A percentile compares a stretch with the other conserved stretches of the same genome.
phyloP scores from a whole-genome alignment of 2,329 filamentous ascomycete species.

The Xylaria sp. region DNA sequence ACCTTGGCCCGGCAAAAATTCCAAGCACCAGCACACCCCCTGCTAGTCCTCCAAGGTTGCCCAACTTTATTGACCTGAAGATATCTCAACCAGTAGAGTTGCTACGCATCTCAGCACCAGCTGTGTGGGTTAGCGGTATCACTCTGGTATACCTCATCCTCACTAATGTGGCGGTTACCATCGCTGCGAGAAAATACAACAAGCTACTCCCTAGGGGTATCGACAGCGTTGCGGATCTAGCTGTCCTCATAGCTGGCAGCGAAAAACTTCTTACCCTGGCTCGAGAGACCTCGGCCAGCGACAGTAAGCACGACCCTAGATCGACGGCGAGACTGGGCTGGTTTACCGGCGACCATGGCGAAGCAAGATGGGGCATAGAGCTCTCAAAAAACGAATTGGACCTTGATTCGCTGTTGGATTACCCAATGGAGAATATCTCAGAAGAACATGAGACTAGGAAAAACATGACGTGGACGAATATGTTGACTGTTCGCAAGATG shows the following conservation, averaged over 20 bases:
- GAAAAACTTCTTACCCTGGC: neutral
- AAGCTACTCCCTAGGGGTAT: slow-evolving; percentile 3
- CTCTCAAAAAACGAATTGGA: no score
- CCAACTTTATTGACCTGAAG: no score
- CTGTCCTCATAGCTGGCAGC: slow-evolving; percentile 24
- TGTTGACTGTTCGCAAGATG: no score
- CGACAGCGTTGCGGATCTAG: slow-evolving; percentile 24
- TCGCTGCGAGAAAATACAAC: slow-evolving; percentile 18
- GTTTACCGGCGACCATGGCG: neutral
- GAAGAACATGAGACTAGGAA: no score
- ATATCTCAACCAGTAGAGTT: slow-evolving; percentile 26
- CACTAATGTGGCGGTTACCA: neutral
- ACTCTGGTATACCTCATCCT: slow-evolving; percentile 26
- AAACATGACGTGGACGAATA: no score
- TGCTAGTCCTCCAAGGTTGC: no score
- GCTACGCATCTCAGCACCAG: slow-evolving; percentile 22
- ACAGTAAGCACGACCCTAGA: neutral
- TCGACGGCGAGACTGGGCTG: neutral
- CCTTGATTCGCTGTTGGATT: no score
- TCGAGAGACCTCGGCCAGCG: neutral
- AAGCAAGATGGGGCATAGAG: neutral
- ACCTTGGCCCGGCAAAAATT: no score
- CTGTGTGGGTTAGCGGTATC: slow-evolving; percentile 28
- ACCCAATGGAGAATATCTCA: no score
- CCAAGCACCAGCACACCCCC: no score